These are phyloP conservation scores for Thielaviopsis cerberus DNA, from an alignment of 2,329 filamentous ascomycete genomes.

Conservation along the genomic window DNA sequence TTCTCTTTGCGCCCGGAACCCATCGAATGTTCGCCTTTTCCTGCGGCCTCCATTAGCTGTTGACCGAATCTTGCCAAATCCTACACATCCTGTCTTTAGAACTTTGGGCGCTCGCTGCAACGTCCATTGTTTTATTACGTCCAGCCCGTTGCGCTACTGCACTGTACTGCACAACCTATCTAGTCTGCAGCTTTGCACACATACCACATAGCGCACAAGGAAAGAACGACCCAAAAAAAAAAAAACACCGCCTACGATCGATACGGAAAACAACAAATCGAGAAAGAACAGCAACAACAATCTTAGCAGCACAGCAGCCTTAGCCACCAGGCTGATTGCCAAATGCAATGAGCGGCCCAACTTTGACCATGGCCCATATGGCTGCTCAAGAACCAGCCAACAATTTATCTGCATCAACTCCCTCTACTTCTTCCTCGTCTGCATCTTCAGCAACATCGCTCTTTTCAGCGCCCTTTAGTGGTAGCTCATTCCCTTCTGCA, in stretches of 20 bases:
- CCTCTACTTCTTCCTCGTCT: not conserved
- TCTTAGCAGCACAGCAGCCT: not conserved
- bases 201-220: too few relatives aligned
- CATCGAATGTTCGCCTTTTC: not conserved
- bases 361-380: constrained; percentile 21
- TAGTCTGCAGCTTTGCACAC: not conserved
- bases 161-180: not conserved
- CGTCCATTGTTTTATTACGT: not conserved
- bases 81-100: not conserved
- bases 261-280: not conserved
- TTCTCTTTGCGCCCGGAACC: not conserved
- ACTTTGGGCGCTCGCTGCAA: not conserved
- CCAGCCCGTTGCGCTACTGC: not conserved
- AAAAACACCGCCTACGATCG: too few relatives aligned
- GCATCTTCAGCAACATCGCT: not conserved
- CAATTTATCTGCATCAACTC: not conserved
- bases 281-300: not conserved
- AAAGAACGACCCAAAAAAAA: too few relatives aligned
- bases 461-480: not conserved
- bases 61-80: not conserved
- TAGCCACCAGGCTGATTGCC: constrained; percentile 13
- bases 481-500: constrained; percentile 15
- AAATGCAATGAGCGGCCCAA: constrained; percentile 21
- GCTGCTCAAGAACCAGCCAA: not conserved
- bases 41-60: not conserved